Percentiles rank a stretch among this genome's conserved stretches.
phyloP scores from a whole-genome alignment of 306 rosid genomes.

The Cucumis cinereus region DNA sequence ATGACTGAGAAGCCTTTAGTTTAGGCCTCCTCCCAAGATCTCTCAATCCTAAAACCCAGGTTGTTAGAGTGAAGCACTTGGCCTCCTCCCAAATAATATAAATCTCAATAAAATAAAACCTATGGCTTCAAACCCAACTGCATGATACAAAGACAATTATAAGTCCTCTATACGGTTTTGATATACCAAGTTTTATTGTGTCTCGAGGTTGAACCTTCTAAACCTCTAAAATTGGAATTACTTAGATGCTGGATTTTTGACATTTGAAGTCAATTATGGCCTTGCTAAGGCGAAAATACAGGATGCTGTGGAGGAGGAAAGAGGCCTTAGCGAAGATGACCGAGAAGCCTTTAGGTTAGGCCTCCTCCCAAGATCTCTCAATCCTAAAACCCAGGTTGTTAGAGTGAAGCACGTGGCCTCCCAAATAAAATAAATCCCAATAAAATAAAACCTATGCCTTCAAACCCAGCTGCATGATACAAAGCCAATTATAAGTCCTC shows the following conservation, averaged over 20 bases:
- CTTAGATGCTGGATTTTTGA: not conserved
- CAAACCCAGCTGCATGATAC: not conserved
- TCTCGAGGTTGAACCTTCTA: not conserved
- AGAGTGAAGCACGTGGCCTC: not conserved
- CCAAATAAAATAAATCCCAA: not conserved
- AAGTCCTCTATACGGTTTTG: not conserved
- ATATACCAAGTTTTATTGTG: not conserved
- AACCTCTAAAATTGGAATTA: not conserved
- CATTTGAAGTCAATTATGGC: not conserved
- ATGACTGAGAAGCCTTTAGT: not conserved
- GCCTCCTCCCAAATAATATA: not conserved
- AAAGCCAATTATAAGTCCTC: not conserved
- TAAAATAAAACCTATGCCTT: not conserved
- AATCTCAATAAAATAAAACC: not conserved
- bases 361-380: not conserved
- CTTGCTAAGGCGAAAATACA: not conserved
- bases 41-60: not conserved
- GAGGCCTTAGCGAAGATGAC: not conserved
- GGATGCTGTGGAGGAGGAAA: not conserved
- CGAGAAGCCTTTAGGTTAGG: not conserved
- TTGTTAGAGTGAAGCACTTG: not conserved
- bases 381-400: not conserved
- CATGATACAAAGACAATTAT: not conserved
- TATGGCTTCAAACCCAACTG: not conserved
- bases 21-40: not conserved